Conservation (phyloP, 495 filamentous ascomycete genomes). For the Tuber aestivum region DNA sequence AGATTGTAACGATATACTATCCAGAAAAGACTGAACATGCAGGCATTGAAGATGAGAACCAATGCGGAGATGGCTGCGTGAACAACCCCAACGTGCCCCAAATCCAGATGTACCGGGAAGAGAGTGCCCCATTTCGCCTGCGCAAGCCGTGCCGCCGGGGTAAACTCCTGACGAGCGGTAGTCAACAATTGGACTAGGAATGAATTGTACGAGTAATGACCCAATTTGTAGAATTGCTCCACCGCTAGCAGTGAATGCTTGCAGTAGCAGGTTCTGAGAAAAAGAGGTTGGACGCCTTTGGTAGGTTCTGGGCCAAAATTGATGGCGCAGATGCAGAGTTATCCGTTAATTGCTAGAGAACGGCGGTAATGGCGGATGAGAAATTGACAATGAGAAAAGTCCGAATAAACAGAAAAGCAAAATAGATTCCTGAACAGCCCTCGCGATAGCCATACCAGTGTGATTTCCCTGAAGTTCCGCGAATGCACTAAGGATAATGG, state of each 20-base stretch:
- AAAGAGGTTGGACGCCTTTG: conserved; percentile 90
- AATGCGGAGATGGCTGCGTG: conserved; percentile 87
- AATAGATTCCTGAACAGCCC: conserved; percentile 90
- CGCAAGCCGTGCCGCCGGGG: conserved; percentile 69
- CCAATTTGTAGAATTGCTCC: conserved; percentile 79
- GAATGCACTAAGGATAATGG: conserved; percentile 67
- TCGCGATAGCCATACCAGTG: conserved; percentile 72
- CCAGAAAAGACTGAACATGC: conserved; percentile 93
- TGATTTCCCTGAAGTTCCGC: conserved; percentile 70
- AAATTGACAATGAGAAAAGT: conserved; percentile 90
- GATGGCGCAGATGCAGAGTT: conserved; percentile 56
- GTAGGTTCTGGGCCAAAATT: conserved; percentile 74
- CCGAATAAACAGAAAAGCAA: conserved; percentile 89
- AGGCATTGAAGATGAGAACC: conserved; percentile 86
- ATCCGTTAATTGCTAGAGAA: conserved; percentile 57
- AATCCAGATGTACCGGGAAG: conserved; percentile 92
- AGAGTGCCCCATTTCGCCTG: conserved; percentile 84
- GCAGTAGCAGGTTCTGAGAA: conserved; percentile 94
- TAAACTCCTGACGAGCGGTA: conserved; percentile 85
- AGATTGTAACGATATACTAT: conserved; percentile 94
- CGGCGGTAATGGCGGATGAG: conserved; percentile 65
- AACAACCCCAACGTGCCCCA: conserved; percentile 87
- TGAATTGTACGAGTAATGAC: conserved; percentile 69
- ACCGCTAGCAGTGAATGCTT: conserved; percentile 82
- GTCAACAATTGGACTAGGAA: conserved; percentile 71